These are phyloP conservation scores for Hondaea fermentalgiana DNA, from an alignment of 108 stramenopile species.

Conservation along the genomic window DNA sequence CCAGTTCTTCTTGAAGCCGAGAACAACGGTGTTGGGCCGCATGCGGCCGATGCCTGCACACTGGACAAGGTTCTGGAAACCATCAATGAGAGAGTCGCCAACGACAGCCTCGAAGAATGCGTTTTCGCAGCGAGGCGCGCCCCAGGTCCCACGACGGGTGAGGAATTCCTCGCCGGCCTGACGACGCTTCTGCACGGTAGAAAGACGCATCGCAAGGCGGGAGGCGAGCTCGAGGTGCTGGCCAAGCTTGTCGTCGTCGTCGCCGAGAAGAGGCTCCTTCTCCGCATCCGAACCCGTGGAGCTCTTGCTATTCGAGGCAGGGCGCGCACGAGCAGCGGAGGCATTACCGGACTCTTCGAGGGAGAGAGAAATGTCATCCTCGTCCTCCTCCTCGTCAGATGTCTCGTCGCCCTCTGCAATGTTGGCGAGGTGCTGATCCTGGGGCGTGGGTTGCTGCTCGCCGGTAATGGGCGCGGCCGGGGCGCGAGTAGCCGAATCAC, in stretches of 20 bases:
- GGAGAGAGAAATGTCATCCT: neutral
- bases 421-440: too few species aligned
- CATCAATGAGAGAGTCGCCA: neutral
- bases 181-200: neutral
- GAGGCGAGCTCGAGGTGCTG: neutral
- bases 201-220: neutral
- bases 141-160: neutral
- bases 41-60: neutral
- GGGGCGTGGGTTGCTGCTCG: too few species aligned
- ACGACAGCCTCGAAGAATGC: neutral
- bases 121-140: neutral
- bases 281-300: neutral
- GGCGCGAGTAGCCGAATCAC: neutral
- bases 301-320: too few species aligned
- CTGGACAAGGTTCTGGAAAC: conserved; percentile 11
- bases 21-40: conserved; percentile 24
- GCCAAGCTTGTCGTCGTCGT: neutral
- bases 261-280: neutral
- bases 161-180: neutral
- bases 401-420: neutral
- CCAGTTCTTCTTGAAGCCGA: conserved; percentile 10
- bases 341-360: neutral
- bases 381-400: neutral
- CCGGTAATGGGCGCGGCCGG: neutral
- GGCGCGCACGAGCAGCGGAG: too few species aligned